These are phyloP conservation scores for Xanthoparmelia taractica DNA, from an alignment of 495 filamentous ascomycete genomes.

Conservation along the genomic window DNA sequence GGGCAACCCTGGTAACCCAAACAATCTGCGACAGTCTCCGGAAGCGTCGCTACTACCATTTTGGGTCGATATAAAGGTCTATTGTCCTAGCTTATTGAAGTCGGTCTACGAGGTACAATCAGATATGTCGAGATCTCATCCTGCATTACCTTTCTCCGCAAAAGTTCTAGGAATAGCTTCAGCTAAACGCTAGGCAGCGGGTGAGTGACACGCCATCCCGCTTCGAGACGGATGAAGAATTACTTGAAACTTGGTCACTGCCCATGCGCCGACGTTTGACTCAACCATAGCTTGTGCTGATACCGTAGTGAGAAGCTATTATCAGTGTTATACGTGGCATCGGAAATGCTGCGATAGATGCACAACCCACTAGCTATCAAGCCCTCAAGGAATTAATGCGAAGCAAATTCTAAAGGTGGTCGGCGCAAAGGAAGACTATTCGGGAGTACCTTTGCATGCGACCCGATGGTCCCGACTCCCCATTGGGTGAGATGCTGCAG, in stretches of 20 bases:
- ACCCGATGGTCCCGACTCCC: not conserved
- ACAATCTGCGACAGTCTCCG: not conserved
- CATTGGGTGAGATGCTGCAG: not conserved
- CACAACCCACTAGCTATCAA: too few relatives aligned
- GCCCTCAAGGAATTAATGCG: not conserved
- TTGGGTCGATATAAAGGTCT: not conserved
- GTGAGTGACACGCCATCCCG: constrained; percentile 13
- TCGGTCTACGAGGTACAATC: not conserved
- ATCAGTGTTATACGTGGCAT: not conserved
- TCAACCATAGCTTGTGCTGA: not conserved
- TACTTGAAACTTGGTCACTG: not conserved
- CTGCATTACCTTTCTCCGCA: constrained; percentile 2
- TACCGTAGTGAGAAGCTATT: too few relatives aligned
- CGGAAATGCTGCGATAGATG: too few relatives aligned
- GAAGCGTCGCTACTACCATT: not conserved
- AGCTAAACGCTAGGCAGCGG: constrained; percentile 5
- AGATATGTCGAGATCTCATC: not conserved
- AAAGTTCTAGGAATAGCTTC: not conserved
- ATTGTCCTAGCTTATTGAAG: not conserved
- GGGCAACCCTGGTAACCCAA: too few relatives aligned
- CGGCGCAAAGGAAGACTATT: not conserved
- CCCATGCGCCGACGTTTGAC: too few relatives aligned
- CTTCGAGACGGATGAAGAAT: not conserved
- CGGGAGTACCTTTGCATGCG: not conserved
- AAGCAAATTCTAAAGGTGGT: too few relatives aligned